Evolutionary conservation across 2,329 filamentous ascomycete species (phyloP).

Genomic region (Lachnellula cervina): DNA sequence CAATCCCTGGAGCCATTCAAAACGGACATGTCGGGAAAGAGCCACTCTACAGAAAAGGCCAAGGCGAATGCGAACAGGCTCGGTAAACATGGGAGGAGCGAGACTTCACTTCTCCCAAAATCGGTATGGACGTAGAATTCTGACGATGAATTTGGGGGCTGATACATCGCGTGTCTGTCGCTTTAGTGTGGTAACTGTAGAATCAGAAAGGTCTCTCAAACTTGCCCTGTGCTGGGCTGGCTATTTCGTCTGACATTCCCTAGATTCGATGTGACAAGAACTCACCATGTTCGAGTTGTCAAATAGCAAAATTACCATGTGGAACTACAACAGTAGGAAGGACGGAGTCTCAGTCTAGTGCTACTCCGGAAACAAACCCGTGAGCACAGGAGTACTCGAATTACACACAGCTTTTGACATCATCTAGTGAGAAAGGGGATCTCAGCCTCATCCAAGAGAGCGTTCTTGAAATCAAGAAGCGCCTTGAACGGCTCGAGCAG

Average conservation of each 20-base stretch:
- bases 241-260: background rate
- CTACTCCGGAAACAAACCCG: background rate
- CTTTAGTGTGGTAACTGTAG: constrained; percentile 12
- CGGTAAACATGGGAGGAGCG: background rate
- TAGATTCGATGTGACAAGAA: constrained; percentile 15
- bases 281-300: constrained; percentile 15
- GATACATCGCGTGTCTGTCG: background rate
- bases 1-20: background rate
- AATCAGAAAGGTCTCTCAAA: constrained; percentile 7
- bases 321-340: background rate
- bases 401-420: background rate
- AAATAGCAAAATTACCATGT: constrained; percentile 10
- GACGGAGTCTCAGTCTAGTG: background rate
- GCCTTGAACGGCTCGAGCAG: constrained; percentile 2
- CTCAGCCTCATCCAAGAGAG: constrained; percentile 11
- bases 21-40: background rate
- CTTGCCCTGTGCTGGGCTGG: background rate
- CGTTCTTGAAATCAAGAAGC: constrained; percentile 10
- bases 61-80: background rate
- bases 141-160: background rate
- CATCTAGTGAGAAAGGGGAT: constrained; percentile 2
- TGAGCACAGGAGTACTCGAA: background rate
- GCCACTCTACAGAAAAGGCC: background rate
- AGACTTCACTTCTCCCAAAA: constrained; percentile 7
- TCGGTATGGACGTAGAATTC: constrained; percentile 1